phyloP scores from a whole-genome alignment of 148 eudicot species.

The Euryodendron excelsum region DNA sequence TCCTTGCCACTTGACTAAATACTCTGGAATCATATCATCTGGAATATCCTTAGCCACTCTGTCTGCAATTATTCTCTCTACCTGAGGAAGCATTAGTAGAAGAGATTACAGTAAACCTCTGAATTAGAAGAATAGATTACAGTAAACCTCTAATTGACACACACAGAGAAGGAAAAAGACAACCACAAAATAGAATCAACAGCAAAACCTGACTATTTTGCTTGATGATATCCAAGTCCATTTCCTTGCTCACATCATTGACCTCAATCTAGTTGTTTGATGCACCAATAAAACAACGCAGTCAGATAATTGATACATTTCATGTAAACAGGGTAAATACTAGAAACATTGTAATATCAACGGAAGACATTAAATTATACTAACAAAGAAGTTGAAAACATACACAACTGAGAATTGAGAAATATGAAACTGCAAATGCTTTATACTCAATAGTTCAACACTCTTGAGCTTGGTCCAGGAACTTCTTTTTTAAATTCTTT shows the following conservation, averaged over 20 bases:
- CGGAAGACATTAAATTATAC: background rate
- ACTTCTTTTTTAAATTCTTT: no score
- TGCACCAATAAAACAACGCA: background rate
- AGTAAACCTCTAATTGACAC: background rate
- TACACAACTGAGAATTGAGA: background rate
- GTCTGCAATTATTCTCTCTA: slow-evolving; percentile 91
- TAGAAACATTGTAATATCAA: background rate
- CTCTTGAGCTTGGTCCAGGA: background rate
- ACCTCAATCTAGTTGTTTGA: slow-evolving; percentile 73
- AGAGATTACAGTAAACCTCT: slow-evolving; percentile 7
- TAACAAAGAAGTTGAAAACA: background rate
- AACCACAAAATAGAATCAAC: background rate
- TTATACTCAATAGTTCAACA: background rate
- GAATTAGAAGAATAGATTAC: slow-evolving; percentile 10
- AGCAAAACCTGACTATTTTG: slow-evolving; percentile 81
- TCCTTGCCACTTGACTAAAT: slow-evolving; percentile 98
- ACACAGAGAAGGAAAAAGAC: slow-evolving; percentile 7
- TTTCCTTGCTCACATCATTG: slow-evolving; percentile 98
- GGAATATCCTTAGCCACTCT: slow-evolving; percentile 57
- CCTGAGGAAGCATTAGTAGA: slow-evolving; percentile 32
- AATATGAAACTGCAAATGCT: background rate
- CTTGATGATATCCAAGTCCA: slow-evolving; percentile 97
- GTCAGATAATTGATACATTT: background rate
- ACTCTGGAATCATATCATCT: slow-evolving; percentile 68
- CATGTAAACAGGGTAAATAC: background rate